Conservation (phyloP, 306 rosid genomes). For the Acacia confusa region DNA sequence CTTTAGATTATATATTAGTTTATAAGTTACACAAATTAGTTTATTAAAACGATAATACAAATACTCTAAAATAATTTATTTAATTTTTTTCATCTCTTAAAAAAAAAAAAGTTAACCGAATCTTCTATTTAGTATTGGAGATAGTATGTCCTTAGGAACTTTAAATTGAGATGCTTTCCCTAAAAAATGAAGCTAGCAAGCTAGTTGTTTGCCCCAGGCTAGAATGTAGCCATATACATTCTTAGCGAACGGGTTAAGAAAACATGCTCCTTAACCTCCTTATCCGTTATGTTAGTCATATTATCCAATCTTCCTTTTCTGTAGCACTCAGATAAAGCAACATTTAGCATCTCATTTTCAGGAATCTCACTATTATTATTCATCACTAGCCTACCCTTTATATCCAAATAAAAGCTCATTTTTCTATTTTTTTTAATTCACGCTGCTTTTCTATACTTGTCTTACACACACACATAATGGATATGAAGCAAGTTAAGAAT, state of each 20-base stretch:
- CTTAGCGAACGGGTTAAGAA: too few relatives aligned
- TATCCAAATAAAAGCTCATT: neutral
- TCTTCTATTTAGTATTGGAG: too few relatives aligned
- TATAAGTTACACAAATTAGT: too few relatives aligned
- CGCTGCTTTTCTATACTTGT: neutral
- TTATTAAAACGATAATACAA: too few relatives aligned
- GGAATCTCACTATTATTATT: neutral
- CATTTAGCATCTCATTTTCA: neutral
- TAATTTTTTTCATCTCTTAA: too few relatives aligned
- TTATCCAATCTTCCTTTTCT: neutral
- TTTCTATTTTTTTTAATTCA: neutral
- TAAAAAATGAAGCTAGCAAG: neutral
- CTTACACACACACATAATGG: too few relatives aligned
- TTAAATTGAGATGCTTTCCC: neutral
- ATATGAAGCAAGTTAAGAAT: neutral
- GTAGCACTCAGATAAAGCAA: neutral
- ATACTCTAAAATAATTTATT: too few relatives aligned
- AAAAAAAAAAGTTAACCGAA: too few relatives aligned
- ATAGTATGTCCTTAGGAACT: neutral
- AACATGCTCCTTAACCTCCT: neutral
- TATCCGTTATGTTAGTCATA: neutral
- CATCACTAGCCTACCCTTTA: too few relatives aligned
- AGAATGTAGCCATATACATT: neutral
- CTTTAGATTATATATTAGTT: too few relatives aligned
- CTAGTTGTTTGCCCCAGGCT: neutral